Base-by-base conservation (phyloP, 768 basidiomycete species). In the Ramaria sp. region DNA sequence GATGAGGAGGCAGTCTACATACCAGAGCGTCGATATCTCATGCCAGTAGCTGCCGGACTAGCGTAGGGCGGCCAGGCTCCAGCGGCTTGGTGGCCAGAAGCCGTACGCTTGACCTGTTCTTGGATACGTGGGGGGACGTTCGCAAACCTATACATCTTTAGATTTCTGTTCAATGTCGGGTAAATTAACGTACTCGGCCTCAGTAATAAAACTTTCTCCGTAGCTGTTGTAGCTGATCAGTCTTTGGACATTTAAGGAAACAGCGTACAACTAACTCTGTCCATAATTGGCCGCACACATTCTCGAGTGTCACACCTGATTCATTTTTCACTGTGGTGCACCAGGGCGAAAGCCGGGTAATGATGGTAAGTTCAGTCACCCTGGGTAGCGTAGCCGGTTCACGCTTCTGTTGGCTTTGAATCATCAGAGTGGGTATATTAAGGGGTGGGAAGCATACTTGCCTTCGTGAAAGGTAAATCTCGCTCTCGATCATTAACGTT, bases 241-340 rank as follows among this genome's bases (percentile, higher is more conserved):
- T 5, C 6, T 30, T 46, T 17, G 10, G 45, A 31, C 1, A 33
- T 12, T 6, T 10, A 49, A 15, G 24, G 27, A 30, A 2, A 49
- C 22, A 11, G 24, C 7, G 12, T 17, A 24, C 37, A 12, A 74
- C 84, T 37, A 59, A 91, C 90, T 91, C 88, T 68, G 81, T 82
- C 75, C 79, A 88, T 46, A 91, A 69, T n/a, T 75, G 69, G 4
- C 74, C 73, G 63, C 83, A 86, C n/a, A 91, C 76, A 65, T 92
- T 88, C 17, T 77, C 78, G 60, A 87, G 76, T 1, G 88, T 90
- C 17, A 92, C 86, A 0, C 89, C 89, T 0, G 71, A 69, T 15
- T 83, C 79, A 64, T 84, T 90, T 68, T 76, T 80, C 51, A 88
- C 76, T 56, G 81, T 81, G 7, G 84, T 86, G 66, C 85, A 86